A percentile compares a stretch with the other conserved stretches of the same genome.
phyloP scores from a whole-genome alignment of 192 early-diverging fungal genomes.

The Diversispora eburnea region DNA sequence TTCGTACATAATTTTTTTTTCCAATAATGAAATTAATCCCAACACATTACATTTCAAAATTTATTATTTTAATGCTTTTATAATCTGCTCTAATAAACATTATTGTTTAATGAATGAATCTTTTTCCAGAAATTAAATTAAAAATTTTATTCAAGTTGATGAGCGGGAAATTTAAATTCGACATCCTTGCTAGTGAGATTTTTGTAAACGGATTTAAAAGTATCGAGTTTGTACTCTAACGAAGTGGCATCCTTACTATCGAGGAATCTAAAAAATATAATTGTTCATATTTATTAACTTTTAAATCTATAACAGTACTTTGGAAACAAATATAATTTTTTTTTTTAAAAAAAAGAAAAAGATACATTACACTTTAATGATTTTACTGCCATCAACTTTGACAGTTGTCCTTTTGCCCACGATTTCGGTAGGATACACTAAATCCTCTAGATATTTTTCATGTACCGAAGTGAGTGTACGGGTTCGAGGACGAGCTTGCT shows the following conservation, averaged over 20 bases:
- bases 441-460: conserved; percentile 94
- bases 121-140: neutral
- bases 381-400: conserved; percentile 89
- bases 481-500: conserved; percentile 92
- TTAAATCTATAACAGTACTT: neutral
- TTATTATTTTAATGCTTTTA: no score
- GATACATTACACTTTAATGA: conserved; percentile 80
- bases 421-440: conserved; percentile 99
- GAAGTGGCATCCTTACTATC: conserved; percentile 98
- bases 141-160: conserved; percentile 39
- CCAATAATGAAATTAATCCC: no score
- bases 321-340: neutral
- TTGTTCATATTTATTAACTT: neutral
- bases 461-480: conserved; percentile 96
- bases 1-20: no score
- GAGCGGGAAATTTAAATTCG: conserved; percentile 91
- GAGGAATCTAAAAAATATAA: conserved; percentile 61
- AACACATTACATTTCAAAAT: no score
- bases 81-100: no score
- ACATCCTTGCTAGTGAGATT: conserved; percentile 97
- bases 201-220: conserved; percentile 94
- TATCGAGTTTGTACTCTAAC: conserved; percentile 98
- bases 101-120: no score
- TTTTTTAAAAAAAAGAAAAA: neutral
- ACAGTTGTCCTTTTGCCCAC: conserved; percentile 98